phyloP scores from a whole-genome alignment of 768 basidiomycete genomes.

The Tricholoma flavovirens region DNA sequence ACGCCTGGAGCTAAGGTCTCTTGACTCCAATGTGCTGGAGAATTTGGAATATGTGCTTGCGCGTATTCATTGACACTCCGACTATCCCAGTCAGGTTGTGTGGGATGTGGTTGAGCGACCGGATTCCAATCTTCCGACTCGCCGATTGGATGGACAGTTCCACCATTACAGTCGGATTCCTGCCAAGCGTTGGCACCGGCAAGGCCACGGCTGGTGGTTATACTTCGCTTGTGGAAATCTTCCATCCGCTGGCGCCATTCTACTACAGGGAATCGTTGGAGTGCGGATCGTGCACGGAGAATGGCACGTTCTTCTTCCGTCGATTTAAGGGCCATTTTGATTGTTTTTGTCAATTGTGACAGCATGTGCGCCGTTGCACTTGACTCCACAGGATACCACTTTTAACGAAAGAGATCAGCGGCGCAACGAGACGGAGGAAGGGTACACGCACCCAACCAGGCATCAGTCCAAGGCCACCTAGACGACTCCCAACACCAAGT shows the following conservation, averaged over 20 bases:
- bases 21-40: constrained; percentile 64
- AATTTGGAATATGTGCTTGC: constrained; percentile 36
- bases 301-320: constrained; percentile 88
- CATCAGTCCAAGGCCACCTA: constrained; percentile 94
- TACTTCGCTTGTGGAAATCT: constrained; percentile 88
- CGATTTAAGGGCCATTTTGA: constrained; percentile 91
- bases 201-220: constrained; percentile 57
- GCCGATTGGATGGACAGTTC: constrained; percentile 41
- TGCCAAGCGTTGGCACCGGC: constrained; percentile 79
- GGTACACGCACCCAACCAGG: constrained; percentile 81
- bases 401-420: constrained; percentile 3
- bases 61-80: constrained; percentile 47
- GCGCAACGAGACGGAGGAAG: neutral
- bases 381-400: constrained; percentile 98
- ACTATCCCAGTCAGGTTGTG: constrained; percentile 73
- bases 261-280: constrained; percentile 95
- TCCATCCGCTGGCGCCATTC: constrained; percentile 97
- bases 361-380: constrained; percentile 90
- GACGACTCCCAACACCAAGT: constrained; percentile 88
- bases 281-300: constrained; percentile 86
- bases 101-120: constrained; percentile 53
- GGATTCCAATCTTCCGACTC: constrained; percentile 83
- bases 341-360: constrained; percentile 89
- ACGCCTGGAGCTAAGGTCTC: constrained; percentile 41
- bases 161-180: constrained; percentile 58